Conservation (phyloP, 23 red algal species). For the Pyropia haitanensis region DNA sequence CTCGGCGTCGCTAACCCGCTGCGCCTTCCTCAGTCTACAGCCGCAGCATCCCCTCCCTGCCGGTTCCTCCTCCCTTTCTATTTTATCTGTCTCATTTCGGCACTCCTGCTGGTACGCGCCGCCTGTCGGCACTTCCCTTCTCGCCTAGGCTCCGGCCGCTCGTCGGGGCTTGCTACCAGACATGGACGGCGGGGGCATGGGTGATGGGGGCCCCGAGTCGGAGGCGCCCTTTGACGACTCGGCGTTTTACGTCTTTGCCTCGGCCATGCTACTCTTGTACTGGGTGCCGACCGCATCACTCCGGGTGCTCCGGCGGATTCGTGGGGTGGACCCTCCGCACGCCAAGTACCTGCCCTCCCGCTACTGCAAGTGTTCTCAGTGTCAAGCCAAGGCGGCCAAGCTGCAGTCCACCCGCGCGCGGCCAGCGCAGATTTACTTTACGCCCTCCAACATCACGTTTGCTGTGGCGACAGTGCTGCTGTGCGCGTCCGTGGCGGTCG, state of each 20-base stretch:
- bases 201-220: no score
- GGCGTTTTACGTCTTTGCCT: slow-evolving; percentile 54
- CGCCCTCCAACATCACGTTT: slow-evolving; percentile 7
- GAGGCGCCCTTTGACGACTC: slow-evolving; percentile 35
- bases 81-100: no score
- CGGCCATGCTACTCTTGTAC: slow-evolving; percentile 40
- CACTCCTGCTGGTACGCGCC: no score
- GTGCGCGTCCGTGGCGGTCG: slow-evolving; percentile 10
- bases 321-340: slow-evolving; percentile 6
- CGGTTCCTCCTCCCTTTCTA: no score
- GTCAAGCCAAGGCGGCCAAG: slow-evolving; percentile 16
- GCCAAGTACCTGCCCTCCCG: slow-evolving; percentile 1
- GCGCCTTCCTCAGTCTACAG: no score
- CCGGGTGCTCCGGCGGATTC: slow-evolving; percentile 3
- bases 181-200: no score
- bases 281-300: slow-evolving; percentile 18
- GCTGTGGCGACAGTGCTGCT: slow-evolving; percentile 28
- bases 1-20: no score
- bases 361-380: slow-evolving; percentile 34
- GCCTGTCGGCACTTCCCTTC: no score
- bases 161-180: no score
- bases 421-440: background rate
- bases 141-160: no score
- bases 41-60: no score
- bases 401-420: slow-evolving; percentile 2